Evolutionary conservation across 2,329 filamentous ascomycete species (phyloP).

Genomic region (Fusarium virguliforme): DNA sequence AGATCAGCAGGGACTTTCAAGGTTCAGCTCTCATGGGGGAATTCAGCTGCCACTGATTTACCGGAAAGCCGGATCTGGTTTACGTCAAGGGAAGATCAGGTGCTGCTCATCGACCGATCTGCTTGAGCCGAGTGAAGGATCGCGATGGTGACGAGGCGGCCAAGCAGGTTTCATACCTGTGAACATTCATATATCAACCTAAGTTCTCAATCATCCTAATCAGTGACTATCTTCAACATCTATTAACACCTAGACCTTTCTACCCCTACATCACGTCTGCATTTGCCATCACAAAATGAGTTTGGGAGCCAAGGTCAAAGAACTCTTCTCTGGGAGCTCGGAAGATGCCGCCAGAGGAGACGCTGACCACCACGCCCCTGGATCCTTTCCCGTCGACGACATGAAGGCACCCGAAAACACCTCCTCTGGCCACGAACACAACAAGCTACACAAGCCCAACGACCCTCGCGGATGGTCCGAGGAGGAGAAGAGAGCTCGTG

Average conservation of each 20-base stretch:
- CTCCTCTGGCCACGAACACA: slow-evolving; percentile 34
- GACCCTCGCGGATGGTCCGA: slow-evolving; percentile 39
- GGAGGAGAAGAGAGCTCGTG: slow-evolving; percentile 9
- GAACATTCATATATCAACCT: slow-evolving; percentile 27
- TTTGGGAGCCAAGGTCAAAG: slow-evolving; percentile 37
- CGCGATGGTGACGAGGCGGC: slow-evolving; percentile 39
- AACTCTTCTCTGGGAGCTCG: slow-evolving; percentile 26
- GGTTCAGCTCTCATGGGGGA: neutral
- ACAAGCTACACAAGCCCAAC: slow-evolving; percentile 44
- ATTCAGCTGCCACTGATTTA: neutral
- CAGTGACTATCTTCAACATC: neutral
- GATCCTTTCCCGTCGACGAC: slow-evolving; percentile 42
- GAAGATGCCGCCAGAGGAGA: slow-evolving; percentile 23
- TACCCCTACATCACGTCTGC: neutral
- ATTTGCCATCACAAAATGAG: slow-evolving; percentile 18
- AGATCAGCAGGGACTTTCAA: slow-evolving; percentile 29
- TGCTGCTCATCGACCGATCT: slow-evolving; percentile 29
- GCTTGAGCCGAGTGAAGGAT: slow-evolving; percentile 27
- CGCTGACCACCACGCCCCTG: slow-evolving; percentile 33
- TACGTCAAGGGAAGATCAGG: slow-evolving; percentile 29
- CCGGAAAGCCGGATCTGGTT: neutral
- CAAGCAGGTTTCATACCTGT: slow-evolving; percentile 18
- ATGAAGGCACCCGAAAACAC: slow-evolving; percentile 24
- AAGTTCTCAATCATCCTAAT: neutral
- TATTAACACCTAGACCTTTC: neutral